Conservation (phyloP, 176 grass and related monocot genomes). For the Dactylis glomerata region DNA sequence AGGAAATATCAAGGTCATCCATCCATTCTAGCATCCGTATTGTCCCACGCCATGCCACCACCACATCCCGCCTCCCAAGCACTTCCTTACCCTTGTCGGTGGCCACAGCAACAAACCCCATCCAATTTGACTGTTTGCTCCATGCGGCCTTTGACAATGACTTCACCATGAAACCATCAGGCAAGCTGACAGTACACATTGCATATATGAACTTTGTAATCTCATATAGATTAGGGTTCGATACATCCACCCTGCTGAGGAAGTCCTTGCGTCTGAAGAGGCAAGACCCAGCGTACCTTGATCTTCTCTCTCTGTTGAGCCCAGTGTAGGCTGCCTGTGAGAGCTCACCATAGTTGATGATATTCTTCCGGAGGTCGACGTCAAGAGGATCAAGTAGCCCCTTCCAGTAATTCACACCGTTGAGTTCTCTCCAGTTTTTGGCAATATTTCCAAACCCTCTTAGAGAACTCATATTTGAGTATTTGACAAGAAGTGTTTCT, state of each 20-base stretch:
- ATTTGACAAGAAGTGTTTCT: conserved; percentile 5
- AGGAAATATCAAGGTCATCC: conserved; percentile 71
- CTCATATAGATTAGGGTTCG: conserved; percentile 57
- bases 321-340: conserved; percentile 68
- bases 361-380: conserved; percentile 58
- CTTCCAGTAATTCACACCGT: conserved; percentile 66
- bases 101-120: conserved; percentile 80
- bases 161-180: conserved; percentile 74
- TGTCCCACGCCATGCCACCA: conserved; percentile 88
- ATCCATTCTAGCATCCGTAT: conserved; percentile 76
- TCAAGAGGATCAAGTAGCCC: conserved; percentile 71
- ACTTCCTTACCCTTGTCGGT: conserved; percentile 77
- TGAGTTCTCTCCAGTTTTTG: conserved; percentile 72
- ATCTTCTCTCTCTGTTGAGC: conserved; percentile 70
- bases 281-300: conserved; percentile 69
- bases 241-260: conserved; percentile 52
- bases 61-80: conserved; percentile 75
- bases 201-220: conserved; percentile 89
- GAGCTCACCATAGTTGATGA: conserved; percentile 81
- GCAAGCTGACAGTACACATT: conserved; percentile 63
- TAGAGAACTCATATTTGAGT: conserved; percentile 16
- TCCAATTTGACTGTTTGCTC: conserved; percentile 94
- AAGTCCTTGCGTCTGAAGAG: conserved; percentile 53
- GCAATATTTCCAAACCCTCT: conserved; percentile 58
- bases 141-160: conserved; percentile 49